Base-by-base conservation (phyloP, 2,329 filamentous ascomycete species). In the Fusarium buxicola region DNA sequence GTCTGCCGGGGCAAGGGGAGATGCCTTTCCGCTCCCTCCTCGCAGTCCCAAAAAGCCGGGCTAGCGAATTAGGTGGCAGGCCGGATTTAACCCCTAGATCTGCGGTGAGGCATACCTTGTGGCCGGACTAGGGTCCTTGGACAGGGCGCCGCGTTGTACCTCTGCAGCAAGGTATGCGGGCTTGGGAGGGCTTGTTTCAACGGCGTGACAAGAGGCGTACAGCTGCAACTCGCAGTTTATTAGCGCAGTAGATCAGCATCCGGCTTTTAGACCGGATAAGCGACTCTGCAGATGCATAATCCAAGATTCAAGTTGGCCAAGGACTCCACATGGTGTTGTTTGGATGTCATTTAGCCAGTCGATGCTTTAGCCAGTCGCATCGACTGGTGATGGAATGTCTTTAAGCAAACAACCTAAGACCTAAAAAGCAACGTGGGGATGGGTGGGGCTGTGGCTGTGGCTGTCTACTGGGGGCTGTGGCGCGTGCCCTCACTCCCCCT, bases 41-140 rank as follows among this genome's bases (percentile, higher is more conserved):
- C 58, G 15, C 52, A 63, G 57, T 65, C 65, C 62, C 62, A 62
- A 65, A 60, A 65, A 63, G 34, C 47, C 61, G 62, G 62, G 58
- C 62, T 65, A 65, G 61, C 62, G 57, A 65, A 65, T 65, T 21
- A 21, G 36, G 61, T 21, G 65, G 50, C 44, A 53, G 34, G 28
- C 35, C 62, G 61, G 62, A 40, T 65, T 65, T 65, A 65, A 65
- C 57, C 52, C 52, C 36, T 65, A 65, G 62, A 65, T 65, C 62
- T 58, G 47, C 61, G 61, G 62, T 65, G 61, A 65, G 44, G 18
- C 58, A 49, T 44, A 52, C 27, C 56, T 63, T 58, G 62, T 65
- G 48, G 58, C 62, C 62, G 62, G 52, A 41, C 57, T 58, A 65
- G 61, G 61, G 61, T 63, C 61, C 46, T 18, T 65, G 50, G 55